Evolutionary conservation across 306 rosid species (phyloP).

Genomic region (Arachis hypogaea): DNA sequence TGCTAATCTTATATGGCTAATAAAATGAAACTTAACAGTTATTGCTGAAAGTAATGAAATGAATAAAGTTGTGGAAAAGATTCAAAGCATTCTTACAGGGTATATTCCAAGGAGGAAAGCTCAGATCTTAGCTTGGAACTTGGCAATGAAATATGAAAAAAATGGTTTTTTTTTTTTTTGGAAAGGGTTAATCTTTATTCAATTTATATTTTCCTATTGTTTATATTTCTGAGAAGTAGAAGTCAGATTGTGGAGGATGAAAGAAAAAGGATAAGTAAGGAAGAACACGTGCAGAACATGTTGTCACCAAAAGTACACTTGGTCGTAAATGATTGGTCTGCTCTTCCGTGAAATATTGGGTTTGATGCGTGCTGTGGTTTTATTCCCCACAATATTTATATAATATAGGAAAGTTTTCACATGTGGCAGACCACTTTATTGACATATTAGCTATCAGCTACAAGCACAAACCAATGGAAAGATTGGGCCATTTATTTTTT

Average conservation of each 20-base stretch:
- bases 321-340: not conserved
- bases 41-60: not conserved
- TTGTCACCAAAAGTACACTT: not conserved
- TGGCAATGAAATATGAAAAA: constrained; percentile 13
- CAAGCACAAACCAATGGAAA: too few relatives aligned
- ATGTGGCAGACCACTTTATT: too few relatives aligned
- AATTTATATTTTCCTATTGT: not conserved
- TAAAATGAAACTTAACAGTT: not conserved
- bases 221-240: not conserved
- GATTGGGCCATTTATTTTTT: too few relatives aligned
- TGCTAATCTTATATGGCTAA: not conserved
- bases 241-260: not conserved
- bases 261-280: constrained; percentile 19
- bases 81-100: constrained; percentile 36
- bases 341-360: not conserved
- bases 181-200: not conserved
- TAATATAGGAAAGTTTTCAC: too few relatives aligned
- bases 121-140: constrained; percentile 27
- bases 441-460: too few relatives aligned
- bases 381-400: too few relatives aligned
- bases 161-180: too few relatives aligned
- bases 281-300: constrained; percentile 18
- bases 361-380: not conserved
- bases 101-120: constrained; percentile 32
- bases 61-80: not conserved